Base-by-base conservation (phyloP, 176 grass and related monocot species). In the Ampelocalamus luodianensis region DNA sequence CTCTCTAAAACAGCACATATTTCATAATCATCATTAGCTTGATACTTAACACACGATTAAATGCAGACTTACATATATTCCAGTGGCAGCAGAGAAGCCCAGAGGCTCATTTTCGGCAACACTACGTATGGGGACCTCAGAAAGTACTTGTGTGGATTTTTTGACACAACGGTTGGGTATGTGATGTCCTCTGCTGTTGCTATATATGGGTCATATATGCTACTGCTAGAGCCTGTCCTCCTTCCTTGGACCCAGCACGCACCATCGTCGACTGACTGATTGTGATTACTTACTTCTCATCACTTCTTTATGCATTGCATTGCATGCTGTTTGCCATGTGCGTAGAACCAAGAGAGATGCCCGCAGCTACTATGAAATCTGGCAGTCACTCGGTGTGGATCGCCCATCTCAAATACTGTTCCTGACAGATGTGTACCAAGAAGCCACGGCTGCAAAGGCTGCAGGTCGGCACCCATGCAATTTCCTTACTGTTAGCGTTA, bases 61-160 rank as follows among this genome's bases (percentile, higher is more conserved):
- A 5, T 48, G 50, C 90, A 97, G 93, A 85, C 89, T n/a, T 98
- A 97, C 79, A 92, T 93, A 55, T 97, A 97, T 78, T 97, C 95
- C 44, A 97, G 95, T 65, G 95, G 95, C 43, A 97, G 92, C 76
- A 93, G 92, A 84, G 95, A 97, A 85, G 95, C 95, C n/a, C 95
- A 97, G 72, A 92, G 95, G 53, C 95, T 97, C 27, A 90, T 97
- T 53, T 97, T 97, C 70, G 91, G 92, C 7, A 93, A 95, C 82
- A 97, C 95, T 36, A 22, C 82, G 14, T 84, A 93, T 38, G 95
- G 92, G 10, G 95, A 97, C 72, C 85, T 95, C 46, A 90, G 96
- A 44, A 81, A 84, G 9, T 83, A 93, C 85, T 59, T 98, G 6
- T 98, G 80, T 82, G 96, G 91, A 68, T 98, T 90, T 87, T 98